Conservation (phyloP, 2,329 filamentous ascomycete genomes). For the Rachicladosporium sp. region DNA sequence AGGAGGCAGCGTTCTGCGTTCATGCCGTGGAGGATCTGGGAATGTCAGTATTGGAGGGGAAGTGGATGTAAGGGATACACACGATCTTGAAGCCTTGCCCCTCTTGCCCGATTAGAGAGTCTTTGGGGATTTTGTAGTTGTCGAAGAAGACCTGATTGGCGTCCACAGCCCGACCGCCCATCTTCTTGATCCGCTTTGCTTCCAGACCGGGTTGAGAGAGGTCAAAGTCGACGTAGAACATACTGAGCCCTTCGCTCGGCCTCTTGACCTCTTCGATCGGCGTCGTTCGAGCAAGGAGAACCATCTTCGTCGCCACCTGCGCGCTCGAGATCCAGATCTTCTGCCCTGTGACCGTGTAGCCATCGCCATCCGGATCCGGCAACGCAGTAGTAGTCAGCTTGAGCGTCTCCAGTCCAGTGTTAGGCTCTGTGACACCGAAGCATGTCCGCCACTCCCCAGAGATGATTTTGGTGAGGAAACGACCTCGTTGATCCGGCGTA, state of each 20-base stretch:
- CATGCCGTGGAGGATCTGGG: constrained; percentile 34
- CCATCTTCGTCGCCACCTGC: constrained; percentile 72
- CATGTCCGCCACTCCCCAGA: constrained; percentile 59
- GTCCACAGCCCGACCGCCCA: constrained; percentile 72
- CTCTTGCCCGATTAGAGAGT: constrained; percentile 57
- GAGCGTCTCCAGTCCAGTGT: constrained; percentile 67
- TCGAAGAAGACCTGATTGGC: constrained; percentile 86
- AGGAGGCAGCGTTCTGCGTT: constrained; percentile 37
- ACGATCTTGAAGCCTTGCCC: constrained; percentile 65
- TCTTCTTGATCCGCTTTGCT: constrained; percentile 65
- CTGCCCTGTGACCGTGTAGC: constrained; percentile 60
- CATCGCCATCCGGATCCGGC: constrained; percentile 40
- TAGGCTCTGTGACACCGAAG: constrained; percentile 77
- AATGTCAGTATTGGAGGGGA: constrained; percentile 6
- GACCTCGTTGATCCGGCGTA: constrained; percentile 48
- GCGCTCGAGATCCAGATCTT: constrained; percentile 88
- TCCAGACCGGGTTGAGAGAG: constrained; percentile 47
- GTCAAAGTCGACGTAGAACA: constrained; percentile 73
- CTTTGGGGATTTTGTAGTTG: constrained; percentile 53
- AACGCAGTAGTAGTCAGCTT: constrained; percentile 54
- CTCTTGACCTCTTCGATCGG: constrained; percentile 54
- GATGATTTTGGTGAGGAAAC: constrained; percentile 58
- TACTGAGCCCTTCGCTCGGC: constrained; percentile 60
- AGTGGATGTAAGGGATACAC: constrained; percentile 1
- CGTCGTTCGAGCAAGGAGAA: constrained; percentile 66